These are phyloP conservation scores for Mortierella sp. DNA, from an alignment of 371 early-diverging fungal species.

Conservation along the genomic window DNA sequence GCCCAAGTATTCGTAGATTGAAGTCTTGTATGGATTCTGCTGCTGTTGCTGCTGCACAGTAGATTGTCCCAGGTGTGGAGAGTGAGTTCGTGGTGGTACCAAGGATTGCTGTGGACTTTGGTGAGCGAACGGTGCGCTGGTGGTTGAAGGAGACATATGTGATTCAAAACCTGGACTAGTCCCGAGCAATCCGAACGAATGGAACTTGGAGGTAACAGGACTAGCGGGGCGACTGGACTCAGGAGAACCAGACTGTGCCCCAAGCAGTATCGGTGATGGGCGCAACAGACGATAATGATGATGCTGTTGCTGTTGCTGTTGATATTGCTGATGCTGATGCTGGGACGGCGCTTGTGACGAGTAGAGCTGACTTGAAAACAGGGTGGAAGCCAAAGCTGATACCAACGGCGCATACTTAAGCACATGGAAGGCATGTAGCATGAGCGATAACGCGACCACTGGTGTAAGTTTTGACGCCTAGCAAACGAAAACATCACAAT, in stretches of 20 bases:
- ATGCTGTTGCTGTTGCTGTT: conserved; percentile 5
- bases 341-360: conserved; percentile 1
- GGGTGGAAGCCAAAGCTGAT: conserved; percentile 46
- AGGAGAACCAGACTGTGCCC: conserved; percentile 21
- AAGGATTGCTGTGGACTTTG: conserved; percentile 3
- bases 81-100: neutral
- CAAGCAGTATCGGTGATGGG: conserved; percentile 28
- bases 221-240: conserved; percentile 48
- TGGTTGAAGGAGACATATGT: neutral
- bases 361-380: conserved; percentile 47
- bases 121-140: conserved; percentile 2
- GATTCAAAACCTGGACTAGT: conserved; percentile 34
- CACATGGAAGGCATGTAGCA: conserved; percentile 55
- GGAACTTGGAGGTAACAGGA: conserved; percentile 50
- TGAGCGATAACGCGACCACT: conserved; percentile 44
- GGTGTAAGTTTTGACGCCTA: conserved; percentile 45
- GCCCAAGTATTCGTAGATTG: conserved; percentile 46
- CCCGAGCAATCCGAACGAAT: conserved; percentile 43
- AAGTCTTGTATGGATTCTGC: conserved; percentile 44
- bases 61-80: neutral
- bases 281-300: conserved; percentile 12
- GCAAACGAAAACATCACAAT: neutral
- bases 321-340: conserved; percentile 10
- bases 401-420: conserved; percentile 53
- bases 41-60: conserved; percentile 13